Base-by-base conservation (phyloP, 768 basidiomycete species). In the Termitomyces eurrhizus region DNA sequence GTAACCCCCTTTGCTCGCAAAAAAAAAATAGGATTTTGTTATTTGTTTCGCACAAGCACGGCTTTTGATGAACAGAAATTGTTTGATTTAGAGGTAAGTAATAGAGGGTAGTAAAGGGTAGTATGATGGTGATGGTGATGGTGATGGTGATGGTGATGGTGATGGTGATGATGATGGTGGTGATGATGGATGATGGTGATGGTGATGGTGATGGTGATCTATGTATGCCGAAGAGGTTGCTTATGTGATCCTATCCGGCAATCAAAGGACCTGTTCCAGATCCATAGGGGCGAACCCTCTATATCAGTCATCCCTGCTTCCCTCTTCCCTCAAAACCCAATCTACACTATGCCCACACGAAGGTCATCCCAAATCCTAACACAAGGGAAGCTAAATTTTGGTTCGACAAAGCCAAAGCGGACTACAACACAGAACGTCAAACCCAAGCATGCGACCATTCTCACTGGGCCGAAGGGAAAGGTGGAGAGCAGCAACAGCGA, bases 361-460 rank as follows among this genome's bases (percentile, higher is more conserved):
- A 64, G 49, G 29, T 42, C 64, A n/a, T 52, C 67, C 35, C 61
- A 59, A 42, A 56, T 56, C 29, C 52, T 80, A 58, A 82, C 77
- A 62, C 84, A 86, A 65, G 73, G 72, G 0, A 80, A 73, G 0
- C 72, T 86, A 8, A 66, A 69, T 0, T 86, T 85, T 58, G 59
- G 77, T 0, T 75, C 78, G 24, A 68, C 75, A 0, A 85, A 85
- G 65, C 79, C 80, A 41, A 78, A 76, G 41, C 60, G 60, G 7
- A 72, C 71, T 1, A 74, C 76, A 6, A 65, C 59, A 49, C 60
- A 61, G 33, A 60, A 66, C 29, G 58, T 61, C 65, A 75, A 73
- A 61, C 56, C 60, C 7, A 64, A 65, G 61, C 63, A 62, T 52
- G 54, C 63, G 16, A 61, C 46, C 41, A 59, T 63, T 61, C 55